These are phyloP conservation scores for Termitomyces sp. DNA, from an alignment of 1,284 basidiomycete genomes.

Conservation along the genomic window DNA sequence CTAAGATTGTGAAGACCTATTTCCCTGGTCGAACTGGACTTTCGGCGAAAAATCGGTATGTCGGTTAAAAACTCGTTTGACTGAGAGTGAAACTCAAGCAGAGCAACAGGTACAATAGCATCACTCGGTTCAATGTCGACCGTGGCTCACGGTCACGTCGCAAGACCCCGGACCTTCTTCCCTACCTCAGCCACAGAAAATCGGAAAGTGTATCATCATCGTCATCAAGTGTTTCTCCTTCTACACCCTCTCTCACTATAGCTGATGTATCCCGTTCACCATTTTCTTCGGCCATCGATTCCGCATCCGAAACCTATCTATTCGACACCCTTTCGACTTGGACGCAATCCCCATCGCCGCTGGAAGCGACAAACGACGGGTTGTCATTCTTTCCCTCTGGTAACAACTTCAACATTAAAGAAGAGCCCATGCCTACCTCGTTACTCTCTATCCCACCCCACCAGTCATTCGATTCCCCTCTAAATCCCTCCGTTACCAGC, in stretches of 20 bases:
- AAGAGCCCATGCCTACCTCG: constrained; percentile 14
- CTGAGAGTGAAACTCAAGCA: neutral
- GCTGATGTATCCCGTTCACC: constrained; percentile 27
- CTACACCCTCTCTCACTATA: constrained; percentile 31
- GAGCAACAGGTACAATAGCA: constrained; percentile 37
- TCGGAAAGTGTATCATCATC: constrained; percentile 34
- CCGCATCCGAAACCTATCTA: constrained; percentile 26
- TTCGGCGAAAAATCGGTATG: constrained; percentile 53
- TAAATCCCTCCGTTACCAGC: constrained; percentile 26
- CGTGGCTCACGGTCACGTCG: constrained; percentile 31
- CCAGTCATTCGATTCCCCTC: constrained; percentile 27
- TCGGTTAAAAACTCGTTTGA: neutral
- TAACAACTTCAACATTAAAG: constrained; percentile 19
- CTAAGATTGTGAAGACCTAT: constrained; percentile 52
- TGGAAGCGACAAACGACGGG: constrained; percentile 25
- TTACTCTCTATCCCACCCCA: constrained; percentile 23
- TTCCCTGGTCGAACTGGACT: constrained; percentile 53
- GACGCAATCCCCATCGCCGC: constrained; percentile 29
- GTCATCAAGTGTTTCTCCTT: constrained; percentile 33
- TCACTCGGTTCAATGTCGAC: constrained; percentile 39
- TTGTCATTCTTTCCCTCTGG: constrained; percentile 26
- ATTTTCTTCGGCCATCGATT: constrained; percentile 24
- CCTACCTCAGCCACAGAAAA: constrained; percentile 29
- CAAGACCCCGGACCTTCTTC: constrained; percentile 30
- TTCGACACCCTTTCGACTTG: constrained; percentile 30